Percentiles rank a stretch among this genome's conserved stretches.
phyloP scores from a whole-genome alignment of 169 alveolate genomes.

The Cryptosporidium tyzzeri region DNA sequence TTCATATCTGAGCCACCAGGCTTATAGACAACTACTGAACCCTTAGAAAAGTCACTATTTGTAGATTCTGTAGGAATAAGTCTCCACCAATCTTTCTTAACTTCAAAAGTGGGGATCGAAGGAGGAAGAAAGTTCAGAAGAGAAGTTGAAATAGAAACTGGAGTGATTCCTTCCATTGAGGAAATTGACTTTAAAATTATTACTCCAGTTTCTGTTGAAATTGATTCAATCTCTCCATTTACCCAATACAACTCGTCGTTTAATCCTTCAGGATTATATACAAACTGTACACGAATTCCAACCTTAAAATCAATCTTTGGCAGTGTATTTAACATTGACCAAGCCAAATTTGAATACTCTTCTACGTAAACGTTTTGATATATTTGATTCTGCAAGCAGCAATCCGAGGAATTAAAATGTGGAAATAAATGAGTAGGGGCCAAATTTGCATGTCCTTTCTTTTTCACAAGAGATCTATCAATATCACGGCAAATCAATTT shows the following conservation, averaged over 20 bases:
- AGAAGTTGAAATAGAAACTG: constrained; percentile 14
- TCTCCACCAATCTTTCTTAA: constrained; percentile 63
- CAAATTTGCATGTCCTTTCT: constrained; percentile 67
- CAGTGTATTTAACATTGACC: constrained; percentile 35
- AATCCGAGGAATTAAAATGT: constrained; percentile 59
- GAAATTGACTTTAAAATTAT: constrained; percentile 15
- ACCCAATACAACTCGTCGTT: constrained; percentile 22
- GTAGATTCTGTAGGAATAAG: constrained; percentile 16
- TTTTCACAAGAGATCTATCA: constrained; percentile 56
- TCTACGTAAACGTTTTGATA: constrained; percentile 62
- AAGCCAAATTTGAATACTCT: constrained; percentile 33
- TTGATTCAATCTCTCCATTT: constrained; percentile 25
- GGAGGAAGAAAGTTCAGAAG: constrained; percentile 55
- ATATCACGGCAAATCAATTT: constrained; percentile 58
- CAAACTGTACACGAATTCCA: constrained; percentile 50
- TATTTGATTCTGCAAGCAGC: constrained; percentile 52
- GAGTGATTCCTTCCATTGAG: background rate
- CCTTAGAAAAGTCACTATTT: constrained; percentile 21
- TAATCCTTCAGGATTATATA: background rate
- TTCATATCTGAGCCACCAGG: background rate
- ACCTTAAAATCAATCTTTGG: constrained; percentile 55
- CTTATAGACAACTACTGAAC: constrained; percentile 35
- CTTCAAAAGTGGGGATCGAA: constrained; percentile 46
- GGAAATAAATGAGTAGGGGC: constrained; percentile 64
- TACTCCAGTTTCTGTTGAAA: constrained; percentile 54